These are phyloP conservation scores for Acanthamoeba pearcei DNA, from an alignment of 208 protist species.

Conservation along the genomic window DNA sequence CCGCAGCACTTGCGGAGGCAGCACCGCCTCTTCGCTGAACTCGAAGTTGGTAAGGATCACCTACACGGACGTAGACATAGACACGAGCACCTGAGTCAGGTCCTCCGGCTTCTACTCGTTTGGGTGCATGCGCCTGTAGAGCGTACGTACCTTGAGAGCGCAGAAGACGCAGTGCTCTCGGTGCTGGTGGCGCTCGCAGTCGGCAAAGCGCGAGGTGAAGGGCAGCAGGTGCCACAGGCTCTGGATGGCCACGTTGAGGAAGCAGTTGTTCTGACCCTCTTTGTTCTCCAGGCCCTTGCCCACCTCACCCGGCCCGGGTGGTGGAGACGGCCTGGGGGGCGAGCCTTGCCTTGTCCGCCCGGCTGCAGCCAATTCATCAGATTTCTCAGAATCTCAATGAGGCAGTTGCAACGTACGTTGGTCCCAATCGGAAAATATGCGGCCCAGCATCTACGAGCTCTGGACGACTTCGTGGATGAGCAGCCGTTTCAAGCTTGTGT, in stretches of 20 bases:
- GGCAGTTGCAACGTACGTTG: too few species aligned
- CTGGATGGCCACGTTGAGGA: constrained; percentile 28
- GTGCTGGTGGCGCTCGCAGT: background rate
- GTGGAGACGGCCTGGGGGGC: background rate
- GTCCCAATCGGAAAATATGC: too few species aligned
- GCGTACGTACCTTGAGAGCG: constrained; percentile 2
- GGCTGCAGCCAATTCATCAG: too few species aligned
- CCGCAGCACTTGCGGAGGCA: constrained; percentile 20
- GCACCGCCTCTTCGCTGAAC: constrained; percentile 55
- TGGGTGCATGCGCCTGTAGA: too few species aligned
- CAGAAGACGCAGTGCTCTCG: constrained; percentile 51
- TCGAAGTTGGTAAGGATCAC: constrained; percentile 15
- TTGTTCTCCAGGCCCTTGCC: constrained; percentile 46
- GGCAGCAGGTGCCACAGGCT: constrained; percentile 27
- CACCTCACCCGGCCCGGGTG: background rate
- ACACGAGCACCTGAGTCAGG: background rate
- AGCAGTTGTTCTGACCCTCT: constrained; percentile 26
- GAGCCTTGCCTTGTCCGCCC: too few species aligned
- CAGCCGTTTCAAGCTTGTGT: too few species aligned
- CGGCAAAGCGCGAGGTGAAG: constrained; percentile 13
- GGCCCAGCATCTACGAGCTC: too few species aligned
- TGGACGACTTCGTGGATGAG: too few species aligned
- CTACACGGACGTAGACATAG: background rate
- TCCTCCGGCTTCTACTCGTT: too few species aligned
- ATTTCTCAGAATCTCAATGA: too few species aligned